Conservation (phyloP, 202 grass and related monocot species). For the Schoenoplectus tabernaemontani region DNA sequence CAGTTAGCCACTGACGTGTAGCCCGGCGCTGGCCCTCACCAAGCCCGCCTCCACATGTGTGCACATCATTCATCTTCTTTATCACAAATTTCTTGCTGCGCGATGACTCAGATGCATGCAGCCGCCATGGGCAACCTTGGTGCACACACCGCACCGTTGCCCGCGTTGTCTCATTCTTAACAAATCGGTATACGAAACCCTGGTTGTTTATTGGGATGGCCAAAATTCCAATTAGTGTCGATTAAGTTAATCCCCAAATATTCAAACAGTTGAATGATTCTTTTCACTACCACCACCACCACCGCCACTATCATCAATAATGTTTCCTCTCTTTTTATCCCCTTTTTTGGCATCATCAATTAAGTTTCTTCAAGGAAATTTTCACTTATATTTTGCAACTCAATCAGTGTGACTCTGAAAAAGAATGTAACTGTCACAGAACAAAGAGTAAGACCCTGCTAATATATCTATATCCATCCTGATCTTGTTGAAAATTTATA, state of each 20-base stretch:
- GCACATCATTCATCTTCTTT: conserved; percentile 91
- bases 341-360: no score
- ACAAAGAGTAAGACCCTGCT: neutral
- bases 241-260: neutral
- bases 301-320: neutral
- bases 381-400: neutral
- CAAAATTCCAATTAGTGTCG: neutral
- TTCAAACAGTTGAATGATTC: neutral
- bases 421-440: neutral
- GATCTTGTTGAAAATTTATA: neutral
- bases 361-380: neutral
- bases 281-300: neutral
- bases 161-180: conserved; percentile 92
- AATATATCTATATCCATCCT: neutral
- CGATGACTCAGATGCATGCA: conserved; percentile 94
- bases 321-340: neutral
- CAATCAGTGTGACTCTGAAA: neutral
- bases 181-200: conserved; percentile 87
- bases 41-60: conserved; percentile 79
- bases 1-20: conserved; percentile 92
- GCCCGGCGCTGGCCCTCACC: conserved; percentile 84
- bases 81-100: conserved; percentile 91
- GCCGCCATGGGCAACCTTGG: conserved; percentile 70
- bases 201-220: neutral
- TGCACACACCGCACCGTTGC: conserved; percentile 84